These are phyloP conservation scores for Tylopilus balloui DNA, from an alignment of 768 basidiomycete genomes.

Conservation along the genomic window DNA sequence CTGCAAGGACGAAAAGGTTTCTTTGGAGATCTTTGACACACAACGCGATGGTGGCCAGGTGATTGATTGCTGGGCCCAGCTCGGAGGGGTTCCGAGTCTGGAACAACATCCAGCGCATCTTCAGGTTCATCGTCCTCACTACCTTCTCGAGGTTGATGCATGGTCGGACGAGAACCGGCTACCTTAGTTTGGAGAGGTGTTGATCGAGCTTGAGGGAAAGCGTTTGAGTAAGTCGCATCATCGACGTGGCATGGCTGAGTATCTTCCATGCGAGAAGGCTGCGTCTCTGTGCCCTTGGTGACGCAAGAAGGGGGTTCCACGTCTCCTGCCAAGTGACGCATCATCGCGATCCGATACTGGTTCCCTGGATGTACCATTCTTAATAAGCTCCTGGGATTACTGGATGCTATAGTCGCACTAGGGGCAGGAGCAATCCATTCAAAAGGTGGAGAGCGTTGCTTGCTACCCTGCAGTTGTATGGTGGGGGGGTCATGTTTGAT, in stretches of 20 bases:
- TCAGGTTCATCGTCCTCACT: constrained; percentile 21
- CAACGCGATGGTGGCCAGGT: constrained; percentile 2
- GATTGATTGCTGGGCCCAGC: constrained; percentile 23
- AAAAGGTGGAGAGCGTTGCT: constrained; percentile 12
- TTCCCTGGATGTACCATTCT: constrained; percentile 34
- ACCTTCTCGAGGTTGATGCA: background rate
- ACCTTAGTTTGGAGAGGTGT: background rate
- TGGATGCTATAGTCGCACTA: constrained; percentile 16
- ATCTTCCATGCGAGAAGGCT: constrained; percentile 18
- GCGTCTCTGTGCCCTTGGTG: constrained; percentile 11
- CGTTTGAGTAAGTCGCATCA: background rate
- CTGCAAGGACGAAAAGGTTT: constrained; percentile 19
- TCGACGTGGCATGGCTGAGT: constrained; percentile 11
- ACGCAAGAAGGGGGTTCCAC: constrained; percentile 17
- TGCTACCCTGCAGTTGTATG: constrained; percentile 1
- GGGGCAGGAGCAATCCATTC: constrained; percentile 21
- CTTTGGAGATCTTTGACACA: constrained; percentile 12
- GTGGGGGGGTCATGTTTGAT: background rate
- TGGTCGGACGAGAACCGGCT: background rate
- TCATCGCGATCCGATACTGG: constrained; percentile 26
- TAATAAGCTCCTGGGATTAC: constrained; percentile 29
- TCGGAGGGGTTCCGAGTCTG: constrained; percentile 58
- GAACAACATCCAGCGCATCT: constrained; percentile 47
- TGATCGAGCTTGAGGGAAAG: background rate
- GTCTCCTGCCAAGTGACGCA: constrained; percentile 21